Evolutionary conservation across 495 filamentous ascomycete species (phyloP), one percentile per base, ranked within the genome.

Genomic region (Penicillium coffeae): DNA sequence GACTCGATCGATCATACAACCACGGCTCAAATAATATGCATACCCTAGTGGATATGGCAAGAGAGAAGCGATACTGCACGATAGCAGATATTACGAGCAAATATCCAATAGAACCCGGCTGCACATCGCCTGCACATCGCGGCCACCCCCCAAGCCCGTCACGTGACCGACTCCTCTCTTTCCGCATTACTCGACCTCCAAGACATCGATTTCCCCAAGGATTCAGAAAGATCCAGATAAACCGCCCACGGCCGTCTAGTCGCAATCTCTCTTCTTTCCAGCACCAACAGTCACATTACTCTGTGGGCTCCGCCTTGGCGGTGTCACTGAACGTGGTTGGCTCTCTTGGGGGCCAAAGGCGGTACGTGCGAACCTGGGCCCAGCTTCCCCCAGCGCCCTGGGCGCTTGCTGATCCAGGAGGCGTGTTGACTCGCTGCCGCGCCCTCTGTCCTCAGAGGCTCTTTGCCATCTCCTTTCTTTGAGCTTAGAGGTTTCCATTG

Each of bases 351-450:
- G 47, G 41, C 49, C 51, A 54, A 57, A 62, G 55, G 55, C 48
- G 59, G 60, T 62, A 62, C 50, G 55, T 61, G 50, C 48, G 38
- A 52, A 37, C 41, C 51, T 47, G 34, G 34, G 44, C 37, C 52
- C 50, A 52, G 55, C 33, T 47, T 20, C 44, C 44, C 42, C 44
- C 44, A 47, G 44, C 27, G 44, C 44, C 34, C 44, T 16, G 32
- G 42, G 47, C 53, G 57, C 49, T 54, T 59, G 55, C 58, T 59
- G 55, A 67, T 66, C 66, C 64, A 73, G 68, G 68, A 71, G 68
- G 64, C 38, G 57, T 65, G 60, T 60, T 64, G 51, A 54, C 54
- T 55, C 50, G 45, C 52, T 61, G 50, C 61, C 52, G 54, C 57
- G 58, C 52, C 55, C 42, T 42, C 40, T 25, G 41, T 58, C 45